These are phyloP conservation scores for Ogataea saltuana DNA, from an alignment of 805 yeast genomes.

Conservation along the genomic window DNA sequence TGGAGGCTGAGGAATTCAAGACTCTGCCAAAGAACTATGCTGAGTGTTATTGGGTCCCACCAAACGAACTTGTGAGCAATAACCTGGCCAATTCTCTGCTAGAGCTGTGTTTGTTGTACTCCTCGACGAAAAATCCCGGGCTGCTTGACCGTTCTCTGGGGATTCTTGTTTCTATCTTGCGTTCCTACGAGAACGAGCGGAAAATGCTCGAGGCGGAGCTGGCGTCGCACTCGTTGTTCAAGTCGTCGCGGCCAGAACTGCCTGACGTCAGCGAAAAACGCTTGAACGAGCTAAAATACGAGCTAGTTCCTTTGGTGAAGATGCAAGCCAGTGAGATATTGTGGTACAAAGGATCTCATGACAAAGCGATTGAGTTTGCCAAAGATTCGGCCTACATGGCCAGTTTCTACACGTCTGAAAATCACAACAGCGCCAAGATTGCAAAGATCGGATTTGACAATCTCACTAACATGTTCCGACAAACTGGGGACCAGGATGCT, in stretches of 20 bases:
- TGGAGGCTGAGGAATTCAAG: constrained; percentile 28
- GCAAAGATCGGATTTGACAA: constrained; percentile 40
- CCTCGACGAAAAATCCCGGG: constrained; percentile 25
- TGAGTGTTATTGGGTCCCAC: constrained; percentile 24
- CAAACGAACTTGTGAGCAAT: constrained; percentile 23
- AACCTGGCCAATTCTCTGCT: constrained; percentile 31
- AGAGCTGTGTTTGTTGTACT: constrained; percentile 33
- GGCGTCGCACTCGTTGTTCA: constrained; percentile 20
- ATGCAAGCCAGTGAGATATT: constrained; percentile 45
- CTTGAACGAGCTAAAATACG: constrained; percentile 29
- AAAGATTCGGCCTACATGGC: constrained; percentile 40
- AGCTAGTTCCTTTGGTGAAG: constrained; percentile 40
- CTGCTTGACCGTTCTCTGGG: constrained; percentile 34
- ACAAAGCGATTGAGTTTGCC: constrained; percentile 42
- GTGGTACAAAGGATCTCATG: constrained; percentile 36
- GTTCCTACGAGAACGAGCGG: constrained; percentile 34
- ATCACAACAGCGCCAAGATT: constrained; percentile 40
- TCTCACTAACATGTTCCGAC: constrained; percentile 36
- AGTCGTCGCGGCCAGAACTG: constrained; percentile 12
- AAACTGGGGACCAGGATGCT: constrained; percentile 32
- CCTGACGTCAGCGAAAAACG: constrained; percentile 23
- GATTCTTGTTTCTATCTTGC: constrained; percentile 37
- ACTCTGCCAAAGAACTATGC: constrained; percentile 2
- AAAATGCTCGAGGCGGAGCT: constrained; percentile 17
- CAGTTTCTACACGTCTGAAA: constrained; percentile 32